Evolutionary conservation across 2,329 filamentous ascomycete species (phyloP).

Genomic region (Paraphoma chrysanthemicola): DNA sequence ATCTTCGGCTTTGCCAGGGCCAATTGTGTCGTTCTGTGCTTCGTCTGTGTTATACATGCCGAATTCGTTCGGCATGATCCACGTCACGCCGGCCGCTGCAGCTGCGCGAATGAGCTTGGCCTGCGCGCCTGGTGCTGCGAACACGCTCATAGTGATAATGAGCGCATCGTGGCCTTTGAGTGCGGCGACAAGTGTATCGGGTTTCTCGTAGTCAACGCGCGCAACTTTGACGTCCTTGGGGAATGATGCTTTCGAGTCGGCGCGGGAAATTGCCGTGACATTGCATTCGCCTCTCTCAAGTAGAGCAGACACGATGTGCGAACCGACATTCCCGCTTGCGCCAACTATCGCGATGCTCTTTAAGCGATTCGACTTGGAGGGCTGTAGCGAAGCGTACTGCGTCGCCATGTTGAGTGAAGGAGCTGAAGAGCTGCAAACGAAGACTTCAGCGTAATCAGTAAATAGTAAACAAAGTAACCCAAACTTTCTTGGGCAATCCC

Average conservation of each 20-base stretch:
- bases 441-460: no score
- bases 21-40: slow-evolving; percentile 10
- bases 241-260: slow-evolving; percentile 51
- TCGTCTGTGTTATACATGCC: slow-evolving; percentile 38
- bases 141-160: slow-evolving; percentile 47
- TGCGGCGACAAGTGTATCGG: slow-evolving; percentile 47
- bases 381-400: neutral
- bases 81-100: slow-evolving; percentile 46
- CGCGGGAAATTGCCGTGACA: slow-evolving; percentile 60
- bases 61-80: slow-evolving; percentile 50
- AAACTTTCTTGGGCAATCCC: no score
- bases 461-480: no score
- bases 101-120: slow-evolving; percentile 44
- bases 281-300: slow-evolving; percentile 54
- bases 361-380: slow-evolving; percentile 26
- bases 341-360: slow-evolving; percentile 50
- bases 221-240: slow-evolving; percentile 50
- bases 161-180: slow-evolving; percentile 48
- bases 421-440: neutral
- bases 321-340: slow-evolving; percentile 34
- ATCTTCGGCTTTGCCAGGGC: slow-evolving; percentile 14
- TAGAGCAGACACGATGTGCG: slow-evolving; percentile 48
- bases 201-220: slow-evolving; percentile 57
- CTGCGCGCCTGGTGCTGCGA: slow-evolving; percentile 36
- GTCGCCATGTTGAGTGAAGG: neutral